Base-by-base conservation (phyloP, 1,284 basidiomycete species). In the Uromyces viciae-fabae region DNA sequence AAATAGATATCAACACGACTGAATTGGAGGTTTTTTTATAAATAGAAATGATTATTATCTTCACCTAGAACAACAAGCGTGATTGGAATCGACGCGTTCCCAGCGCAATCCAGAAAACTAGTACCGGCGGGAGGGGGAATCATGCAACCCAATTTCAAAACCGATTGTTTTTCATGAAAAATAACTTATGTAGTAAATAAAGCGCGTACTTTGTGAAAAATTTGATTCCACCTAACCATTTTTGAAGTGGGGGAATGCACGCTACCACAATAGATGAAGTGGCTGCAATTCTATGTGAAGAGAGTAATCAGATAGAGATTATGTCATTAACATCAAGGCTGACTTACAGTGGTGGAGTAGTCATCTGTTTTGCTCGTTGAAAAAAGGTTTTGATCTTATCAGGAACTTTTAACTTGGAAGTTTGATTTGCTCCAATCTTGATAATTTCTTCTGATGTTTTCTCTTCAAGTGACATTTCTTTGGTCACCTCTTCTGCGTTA, bases 21-120 rank as follows among this genome's bases (percentile, higher is more conserved):
- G n/a, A n/a, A n/a, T n/a, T n/a, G n/a, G n/a, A n/a, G n/a, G n/a
- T 33, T 5, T 46, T 31, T 2, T 9, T 11, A 36, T 28, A 22
- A 31, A 82, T 76, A 85, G 85, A 83, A 85, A 85, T 25, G 84
- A 83, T 14, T 17, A n/a, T 17, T 15, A 25, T 3, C 3, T n/a
- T n/a, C 25, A 80, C 87, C 87, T 43, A 88, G 85, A 58, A 87
- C 87, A 28, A 88, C 84, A 82, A 88, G 85, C n/a, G 87, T 87
- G 58, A 88, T 83, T 0, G 87, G 87, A 36, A 88, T 86, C 15
- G 86, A 86, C 82, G 86, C 87, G 7, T 85, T 85, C 14, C 87
- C 87, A 14, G 86, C 84, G 36, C 84, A 85, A 69, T 86, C 84
- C 52, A 88, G 83, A n/a, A 86, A 86, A 46, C 87, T 87, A 36